phyloP scores from a whole-genome alignment of 805 yeast genomes.

The Yarrowia deformans region DNA sequence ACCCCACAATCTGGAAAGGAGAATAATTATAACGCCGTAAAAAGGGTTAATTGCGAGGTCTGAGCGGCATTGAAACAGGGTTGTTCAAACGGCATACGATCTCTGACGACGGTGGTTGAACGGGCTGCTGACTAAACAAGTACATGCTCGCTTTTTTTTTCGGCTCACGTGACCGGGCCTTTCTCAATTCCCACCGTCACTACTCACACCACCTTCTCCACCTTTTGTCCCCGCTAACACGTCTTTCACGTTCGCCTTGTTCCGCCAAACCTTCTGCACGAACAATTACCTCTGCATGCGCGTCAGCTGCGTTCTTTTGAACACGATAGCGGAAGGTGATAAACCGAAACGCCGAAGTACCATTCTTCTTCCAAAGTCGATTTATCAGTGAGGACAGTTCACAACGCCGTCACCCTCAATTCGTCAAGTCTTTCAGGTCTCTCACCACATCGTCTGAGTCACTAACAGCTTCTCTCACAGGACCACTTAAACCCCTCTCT shows the following conservation, averaged over 20 bases:
- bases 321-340: slow-evolving; percentile 25
- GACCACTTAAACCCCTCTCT: too few species aligned
- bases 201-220: not conserved
- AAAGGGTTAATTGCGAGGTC: slow-evolving; percentile 7
- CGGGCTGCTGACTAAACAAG: too few species aligned
- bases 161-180: not conserved
- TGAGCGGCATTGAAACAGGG: too few species aligned
- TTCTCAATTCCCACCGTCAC: not conserved
- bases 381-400: too few species aligned
- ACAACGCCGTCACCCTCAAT: too few species aligned
- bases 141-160: too few species aligned
- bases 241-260: slow-evolving; percentile 14
- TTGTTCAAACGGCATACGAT: too few species aligned
- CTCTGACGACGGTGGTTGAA: not conserved
- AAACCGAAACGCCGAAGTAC: not conserved
- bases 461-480: too few species aligned
- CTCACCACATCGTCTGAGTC: too few species aligned
- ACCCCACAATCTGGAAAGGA: slow-evolving; percentile 5
- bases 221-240: not conserved
- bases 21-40: slow-evolving; percentile 13
- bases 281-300: slow-evolving; percentile 19
- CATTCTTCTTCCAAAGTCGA: too few species aligned
- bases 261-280: too few species aligned
- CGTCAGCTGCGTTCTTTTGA: slow-evolving; percentile 17
- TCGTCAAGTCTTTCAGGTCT: too few species aligned